Evolutionary conservation across 345 rosid species (phyloP).

Genomic region (Salix purpurea): DNA sequence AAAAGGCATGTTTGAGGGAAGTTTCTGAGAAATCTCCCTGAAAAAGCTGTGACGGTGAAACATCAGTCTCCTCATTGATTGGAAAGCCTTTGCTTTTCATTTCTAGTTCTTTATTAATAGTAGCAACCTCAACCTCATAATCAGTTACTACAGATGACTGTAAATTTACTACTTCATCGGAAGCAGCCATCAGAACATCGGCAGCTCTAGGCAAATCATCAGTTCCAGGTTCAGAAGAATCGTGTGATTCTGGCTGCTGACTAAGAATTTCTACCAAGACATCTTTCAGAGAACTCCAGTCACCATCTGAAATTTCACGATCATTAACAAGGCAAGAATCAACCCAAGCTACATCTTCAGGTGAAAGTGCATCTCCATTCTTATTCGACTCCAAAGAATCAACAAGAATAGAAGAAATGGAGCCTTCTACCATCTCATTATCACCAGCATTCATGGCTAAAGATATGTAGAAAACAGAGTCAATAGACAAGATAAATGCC

Average conservation of each 20-base stretch:
- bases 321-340: slow-evolving; percentile 59
- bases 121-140: neutral
- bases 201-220: slow-evolving; percentile 11
- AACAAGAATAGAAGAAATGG: slow-evolving; percentile 16
- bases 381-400: slow-evolving; percentile 26
- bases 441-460: slow-evolving; percentile 29
- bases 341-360: slow-evolving; percentile 64
- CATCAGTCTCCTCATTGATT: slow-evolving; percentile 18
- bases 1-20: slow-evolving; percentile 30
- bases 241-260: slow-evolving; percentile 31
- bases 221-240: slow-evolving; percentile 18
- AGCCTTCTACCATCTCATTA: slow-evolving; percentile 16
- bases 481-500: neutral
- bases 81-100: slow-evolving; percentile 1
- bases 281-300: slow-evolving; percentile 50
- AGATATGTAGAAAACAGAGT: slow-evolving; percentile 5
- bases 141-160: neutral
- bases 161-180: slow-evolving; percentile 8
- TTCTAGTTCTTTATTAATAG: slow-evolving; percentile 17
- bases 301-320: slow-evolving; percentile 38
- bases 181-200: slow-evolving; percentile 18
- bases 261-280: slow-evolving; percentile 50
- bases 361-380: slow-evolving; percentile 32
- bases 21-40: slow-evolving; percentile 24
- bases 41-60: slow-evolving; percentile 12